Conservation (phyloP, 306 rosid species). For the Quercus agrifolia region DNA sequence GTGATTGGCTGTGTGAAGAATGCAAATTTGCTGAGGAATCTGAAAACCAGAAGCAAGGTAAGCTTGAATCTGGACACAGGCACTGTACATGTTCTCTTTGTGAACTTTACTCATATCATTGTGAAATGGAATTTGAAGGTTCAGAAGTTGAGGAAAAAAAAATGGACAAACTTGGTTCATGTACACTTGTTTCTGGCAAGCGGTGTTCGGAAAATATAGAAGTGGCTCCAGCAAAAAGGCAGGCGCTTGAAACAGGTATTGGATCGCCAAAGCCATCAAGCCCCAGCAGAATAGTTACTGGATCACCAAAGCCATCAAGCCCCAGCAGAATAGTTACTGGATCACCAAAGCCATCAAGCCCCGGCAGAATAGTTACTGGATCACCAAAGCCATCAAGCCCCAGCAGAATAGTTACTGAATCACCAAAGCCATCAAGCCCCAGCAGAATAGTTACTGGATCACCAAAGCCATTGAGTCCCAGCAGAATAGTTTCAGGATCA, state of each 20-base stretch:
- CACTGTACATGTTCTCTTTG: conserved; percentile 7
- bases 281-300: conserved; percentile 42
- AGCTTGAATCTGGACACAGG: conserved; percentile 9
- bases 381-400: conserved; percentile 67
- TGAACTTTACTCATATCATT: conserved; percentile 7
- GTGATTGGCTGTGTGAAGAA: conserved; percentile 91
- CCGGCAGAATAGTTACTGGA: conserved; percentile 43
- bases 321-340: conserved; percentile 40
- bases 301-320: conserved; percentile 37
- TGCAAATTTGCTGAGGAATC: conserved; percentile 61
- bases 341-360: not conserved
- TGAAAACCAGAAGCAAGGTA: conserved; percentile 63
- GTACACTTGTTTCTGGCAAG: conserved; percentile 52
- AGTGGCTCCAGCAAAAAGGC: conserved; percentile 55
- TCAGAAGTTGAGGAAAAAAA: conserved; percentile 42
- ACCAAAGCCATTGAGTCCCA: conserved; percentile 33
- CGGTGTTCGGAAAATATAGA: conserved; percentile 57
- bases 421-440: conserved; percentile 55
- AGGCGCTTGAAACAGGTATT: conserved; percentile 54
- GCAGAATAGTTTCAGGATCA: too few species aligned
- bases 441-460: not conserved
- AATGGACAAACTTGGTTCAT: conserved; percentile 32
- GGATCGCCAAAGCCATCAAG: conserved; percentile 72
- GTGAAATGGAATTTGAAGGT: conserved; percentile 30
- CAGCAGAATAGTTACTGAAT: conserved; percentile 31